phyloP scores from a whole-genome alignment of 2,329 filamentous ascomycete species.

The Geosmithia putterillii region DNA sequence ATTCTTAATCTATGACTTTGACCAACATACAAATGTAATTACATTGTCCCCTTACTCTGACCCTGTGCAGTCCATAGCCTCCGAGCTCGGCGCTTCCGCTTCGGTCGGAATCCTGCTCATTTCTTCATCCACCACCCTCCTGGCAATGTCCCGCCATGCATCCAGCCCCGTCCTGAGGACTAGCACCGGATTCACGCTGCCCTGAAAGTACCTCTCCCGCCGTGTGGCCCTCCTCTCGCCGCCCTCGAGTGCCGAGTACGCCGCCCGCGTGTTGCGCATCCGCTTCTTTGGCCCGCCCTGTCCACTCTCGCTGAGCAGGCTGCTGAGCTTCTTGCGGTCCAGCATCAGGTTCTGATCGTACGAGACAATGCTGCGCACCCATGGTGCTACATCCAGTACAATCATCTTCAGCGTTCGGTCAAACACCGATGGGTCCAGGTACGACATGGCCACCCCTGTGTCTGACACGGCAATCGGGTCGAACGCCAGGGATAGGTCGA shows the following conservation, averaged over 20 bases:
- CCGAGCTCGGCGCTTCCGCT: background rate
- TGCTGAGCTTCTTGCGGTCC: constrained; percentile 51
- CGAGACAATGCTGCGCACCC: constrained; percentile 72
- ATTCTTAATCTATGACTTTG: too few relatives aligned
- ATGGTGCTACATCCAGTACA: constrained; percentile 72
- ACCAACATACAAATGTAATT: too few relatives aligned
- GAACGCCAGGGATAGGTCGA: constrained; percentile 46
- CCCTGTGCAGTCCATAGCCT: too few relatives aligned
- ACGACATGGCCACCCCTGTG: constrained; percentile 18
- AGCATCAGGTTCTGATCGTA: constrained; percentile 62
- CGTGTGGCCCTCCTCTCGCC: constrained; percentile 54
- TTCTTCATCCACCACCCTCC: constrained; percentile 8
- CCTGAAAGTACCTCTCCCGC: constrained; percentile 60
- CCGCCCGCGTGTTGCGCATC: constrained; percentile 59
- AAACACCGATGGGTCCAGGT: constrained; percentile 60
- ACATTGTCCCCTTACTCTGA: too few relatives aligned
- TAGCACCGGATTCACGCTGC: constrained; percentile 42
- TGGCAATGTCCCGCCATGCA: constrained; percentile 20
- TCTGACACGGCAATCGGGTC: constrained; percentile 44
- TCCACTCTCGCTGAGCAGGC: constrained; percentile 47
- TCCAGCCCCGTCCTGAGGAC: constrained; percentile 53
- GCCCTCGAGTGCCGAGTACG: constrained; percentile 66
- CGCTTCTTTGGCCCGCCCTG: constrained; percentile 35
- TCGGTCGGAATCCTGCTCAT: background rate
- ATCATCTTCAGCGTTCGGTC: constrained; percentile 59